Base-by-base conservation (phyloP, 2,329 filamentous ascomycete genomes). In the Colletotrichum sp. region DNA sequence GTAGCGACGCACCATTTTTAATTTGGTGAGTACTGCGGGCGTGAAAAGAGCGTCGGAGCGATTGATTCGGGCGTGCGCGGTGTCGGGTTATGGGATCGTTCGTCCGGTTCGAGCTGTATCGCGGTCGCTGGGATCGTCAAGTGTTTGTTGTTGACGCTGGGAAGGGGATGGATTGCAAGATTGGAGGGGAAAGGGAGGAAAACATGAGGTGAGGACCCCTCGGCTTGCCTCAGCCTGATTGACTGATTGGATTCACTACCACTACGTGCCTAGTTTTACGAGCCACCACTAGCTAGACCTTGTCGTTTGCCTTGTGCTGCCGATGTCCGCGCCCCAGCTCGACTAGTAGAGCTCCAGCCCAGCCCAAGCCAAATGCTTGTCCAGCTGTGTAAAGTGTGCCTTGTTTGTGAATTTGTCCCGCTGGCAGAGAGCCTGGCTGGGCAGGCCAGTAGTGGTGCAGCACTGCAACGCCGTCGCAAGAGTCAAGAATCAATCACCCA, bases 1-100 rank as follows among this genome's bases (percentile, higher is more conserved):
- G 34, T 32, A 24, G 55, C 43, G 52, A 77, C 75, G 75, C 43
- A 77, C 75, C 75, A 77, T 77, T 72, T 69, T 72, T 69, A n/a
- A n/a, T n/a, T n/a, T n/a, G n/a, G n/a, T 65, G 57, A 58, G 72
- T 71, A 48, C 58, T 72, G 69, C 38, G 57, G 63, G 32, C 30
- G 69, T 30, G 67, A 12, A 15, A 43, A 60, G 32, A 48, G 38
- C 32, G 38, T n/a, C 36, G 26, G 26, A 15, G 34, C 63, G 38
- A 66, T 66, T 66, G 21, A n/a, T 30, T 21, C 58, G 28, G 28
- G 26, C 4, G n/a, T 65, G 32, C 16, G 38, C 21, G 38, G 24
- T 48, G 32, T 21, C 16, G 64, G 18, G 21, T 16, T 26, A 55
- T 12, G n/a, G 26, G 13, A 38, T 26, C 12, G 21, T 30, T 34